These are phyloP conservation scores for Grigorovia humatica DNA, from an alignment of 805 yeast species.

Conservation along the genomic window DNA sequence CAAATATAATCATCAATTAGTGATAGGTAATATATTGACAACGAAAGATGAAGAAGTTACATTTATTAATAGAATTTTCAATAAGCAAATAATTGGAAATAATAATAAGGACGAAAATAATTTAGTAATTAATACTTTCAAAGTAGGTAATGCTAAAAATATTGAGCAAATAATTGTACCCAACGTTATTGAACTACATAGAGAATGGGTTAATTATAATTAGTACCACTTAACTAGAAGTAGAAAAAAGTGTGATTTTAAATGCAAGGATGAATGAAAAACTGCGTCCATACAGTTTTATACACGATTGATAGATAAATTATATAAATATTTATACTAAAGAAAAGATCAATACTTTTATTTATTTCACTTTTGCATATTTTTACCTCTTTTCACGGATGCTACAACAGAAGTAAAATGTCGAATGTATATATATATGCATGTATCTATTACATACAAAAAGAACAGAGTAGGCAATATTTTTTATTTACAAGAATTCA, in stretches of 20 bases:
- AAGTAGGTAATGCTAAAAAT: slow-evolving; percentile 17
- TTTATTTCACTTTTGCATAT: no score
- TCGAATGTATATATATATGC: no score
- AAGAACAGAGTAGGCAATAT: no score
- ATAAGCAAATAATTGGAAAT: slow-evolving; percentile 10
- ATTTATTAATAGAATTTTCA: slow-evolving; percentile 41
- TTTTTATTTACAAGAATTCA: slow-evolving; percentile 36
- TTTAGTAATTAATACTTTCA: slow-evolving; percentile 28
- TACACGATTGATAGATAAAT: no score
- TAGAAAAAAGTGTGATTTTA: no score
- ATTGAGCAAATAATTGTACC: slow-evolving; percentile 81
- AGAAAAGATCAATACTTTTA: no score
- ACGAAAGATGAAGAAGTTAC: slow-evolving; percentile 83
- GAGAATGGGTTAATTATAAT: slow-evolving; percentile 42
- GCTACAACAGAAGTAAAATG: no score
- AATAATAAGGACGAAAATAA: slow-evolving; percentile 40
- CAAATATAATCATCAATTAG: slow-evolving; percentile 85
- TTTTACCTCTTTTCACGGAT: no score
- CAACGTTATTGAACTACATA: slow-evolving; percentile 54
- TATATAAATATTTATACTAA: no score
- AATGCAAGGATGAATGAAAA: no score
- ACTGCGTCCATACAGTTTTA: no score
- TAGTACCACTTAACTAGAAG: background rate
- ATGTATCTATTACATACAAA: no score
- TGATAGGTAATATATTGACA: slow-evolving; percentile 85